Evolutionary conservation across 768 basidiomycete genomes (phyloP).

Genomic region (Fomitopsis serialis): DNA sequence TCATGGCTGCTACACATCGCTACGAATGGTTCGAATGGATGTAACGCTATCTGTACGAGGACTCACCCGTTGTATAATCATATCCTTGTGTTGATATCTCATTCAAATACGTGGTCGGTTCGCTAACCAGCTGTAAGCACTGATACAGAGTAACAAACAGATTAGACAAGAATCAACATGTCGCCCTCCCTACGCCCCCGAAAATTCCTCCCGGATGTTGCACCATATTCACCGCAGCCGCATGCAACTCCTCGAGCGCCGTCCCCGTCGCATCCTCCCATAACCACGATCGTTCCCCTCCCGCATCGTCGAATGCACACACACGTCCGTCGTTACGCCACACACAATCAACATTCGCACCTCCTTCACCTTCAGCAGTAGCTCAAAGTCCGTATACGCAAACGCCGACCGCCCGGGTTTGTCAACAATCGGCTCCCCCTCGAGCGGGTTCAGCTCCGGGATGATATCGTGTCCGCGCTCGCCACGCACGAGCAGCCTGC

Average conservation of each 20-base stretch:
- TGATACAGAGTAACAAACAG: no score
- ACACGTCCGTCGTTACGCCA: slow-evolving; percentile 8
- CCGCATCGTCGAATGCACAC: slow-evolving; percentile 4
- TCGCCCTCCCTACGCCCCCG: background rate
- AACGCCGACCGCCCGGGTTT: slow-evolving; percentile 7
- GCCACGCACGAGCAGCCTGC: slow-evolving; percentile 4
- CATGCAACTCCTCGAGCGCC: background rate
- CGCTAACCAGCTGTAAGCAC: no score
- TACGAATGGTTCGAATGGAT: background rate
- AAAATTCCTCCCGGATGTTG: background rate
- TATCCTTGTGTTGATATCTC: no score
- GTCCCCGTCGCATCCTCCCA: slow-evolving; percentile 2
- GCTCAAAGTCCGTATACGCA: slow-evolving; percentile 4
- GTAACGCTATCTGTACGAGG: background rate
- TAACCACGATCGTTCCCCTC: slow-evolving; percentile 3
- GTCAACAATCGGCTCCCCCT: slow-evolving; percentile 4
- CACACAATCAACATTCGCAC: slow-evolving; percentile 2
- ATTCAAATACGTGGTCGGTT: no score
- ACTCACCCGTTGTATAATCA: background rate
- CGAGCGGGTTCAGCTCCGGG: background rate
- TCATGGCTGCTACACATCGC: background rate
- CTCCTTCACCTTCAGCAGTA: slow-evolving; percentile 1
- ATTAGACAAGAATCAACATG: no score
- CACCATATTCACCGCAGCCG: background rate
- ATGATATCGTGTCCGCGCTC: slow-evolving; percentile 8